phyloP scores from a whole-genome alignment of 2,329 filamentous ascomycete genomes.

The Aspergillus pseudoterreus region DNA sequence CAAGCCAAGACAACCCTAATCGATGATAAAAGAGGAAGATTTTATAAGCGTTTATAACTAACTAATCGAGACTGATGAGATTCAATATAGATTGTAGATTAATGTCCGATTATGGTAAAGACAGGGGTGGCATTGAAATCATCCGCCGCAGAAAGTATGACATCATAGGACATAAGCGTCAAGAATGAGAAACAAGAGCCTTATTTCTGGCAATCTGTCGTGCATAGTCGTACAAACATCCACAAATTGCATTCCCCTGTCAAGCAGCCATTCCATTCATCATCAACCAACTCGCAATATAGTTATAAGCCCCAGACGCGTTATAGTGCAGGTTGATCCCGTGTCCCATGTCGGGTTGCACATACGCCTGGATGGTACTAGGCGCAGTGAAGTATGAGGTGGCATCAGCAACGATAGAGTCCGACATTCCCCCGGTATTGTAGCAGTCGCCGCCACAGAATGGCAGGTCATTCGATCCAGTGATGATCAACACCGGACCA shows the following conservation, averaged over 20 bases:
- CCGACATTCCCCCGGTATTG: conserved; percentile 14
- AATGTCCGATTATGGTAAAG: too few species aligned
- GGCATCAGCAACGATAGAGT: conserved; percentile 12
- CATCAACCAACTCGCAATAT: conserved; percentile 5
- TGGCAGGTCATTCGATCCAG: conserved; percentile 17
- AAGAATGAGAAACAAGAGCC: neutral
- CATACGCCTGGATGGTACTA: conserved; percentile 19
- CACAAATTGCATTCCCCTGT: neutral
- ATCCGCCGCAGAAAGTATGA: too few species aligned
- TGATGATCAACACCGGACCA: conserved; percentile 24
- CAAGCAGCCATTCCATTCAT: neutral
- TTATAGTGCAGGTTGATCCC: conserved; percentile 28
- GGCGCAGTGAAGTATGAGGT: conserved; percentile 8
- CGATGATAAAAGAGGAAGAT: too few species aligned
- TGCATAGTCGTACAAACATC: neutral
- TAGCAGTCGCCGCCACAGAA: conserved; percentile 27
- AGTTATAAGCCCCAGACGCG: conserved; percentile 21
- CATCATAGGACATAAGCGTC: too few species aligned
- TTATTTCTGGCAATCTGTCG: neutral
- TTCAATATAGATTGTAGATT: too few species aligned
- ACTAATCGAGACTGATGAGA: too few species aligned
- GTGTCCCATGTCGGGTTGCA: conserved; percentile 25
- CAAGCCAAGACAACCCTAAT: neutral
- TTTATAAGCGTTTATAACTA: too few species aligned
- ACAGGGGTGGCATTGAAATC: too few species aligned